Conservation (phyloP, 768 basidiomycete genomes). For the Leccinum broughii region DNA sequence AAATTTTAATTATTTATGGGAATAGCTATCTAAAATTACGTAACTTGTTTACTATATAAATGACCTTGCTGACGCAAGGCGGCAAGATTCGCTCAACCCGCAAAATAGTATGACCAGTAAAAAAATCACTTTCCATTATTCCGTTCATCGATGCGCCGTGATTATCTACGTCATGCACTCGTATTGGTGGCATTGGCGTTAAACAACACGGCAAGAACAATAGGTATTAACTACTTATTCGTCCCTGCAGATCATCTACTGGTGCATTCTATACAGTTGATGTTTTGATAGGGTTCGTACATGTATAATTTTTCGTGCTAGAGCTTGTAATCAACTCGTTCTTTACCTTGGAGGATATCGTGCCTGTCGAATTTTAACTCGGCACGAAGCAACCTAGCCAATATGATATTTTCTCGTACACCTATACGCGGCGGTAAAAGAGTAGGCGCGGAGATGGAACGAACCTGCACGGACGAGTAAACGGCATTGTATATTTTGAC, state of each 20-base stretch:
- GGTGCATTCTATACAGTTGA: slow-evolving; percentile 46
- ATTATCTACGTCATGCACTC: slow-evolving; percentile 62
- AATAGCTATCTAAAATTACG: too few species aligned
- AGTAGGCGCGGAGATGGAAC: slow-evolving; percentile 4
- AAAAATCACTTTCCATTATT: not conserved
- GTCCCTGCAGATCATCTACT: slow-evolving; percentile 62
- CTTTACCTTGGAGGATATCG: not conserved
- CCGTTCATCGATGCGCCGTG: slow-evolving; percentile 43
- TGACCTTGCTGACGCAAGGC: too few species aligned
- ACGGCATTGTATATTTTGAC: slow-evolving; percentile 94
- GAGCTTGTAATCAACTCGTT: not conserved
- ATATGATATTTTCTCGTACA: slow-evolving; percentile 60
- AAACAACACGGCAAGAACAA: slow-evolving; percentile 66
- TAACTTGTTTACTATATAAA: too few species aligned
- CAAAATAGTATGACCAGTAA: not conserved
- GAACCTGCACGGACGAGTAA: slow-evolving; percentile 83
- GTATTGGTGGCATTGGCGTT: slow-evolving; percentile 54
- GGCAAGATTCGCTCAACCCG: too few species aligned
- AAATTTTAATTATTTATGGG: too few species aligned
- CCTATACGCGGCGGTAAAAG: slow-evolving; percentile 42
- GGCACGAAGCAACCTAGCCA: not conserved
- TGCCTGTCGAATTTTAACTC: not conserved
- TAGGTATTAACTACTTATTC: slow-evolving; percentile 18
- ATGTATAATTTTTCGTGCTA: not conserved
- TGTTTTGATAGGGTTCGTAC: slow-evolving; percentile 34